A percentile compares a stretch with the other conserved stretches of the same genome.
Evolutionary conservation across 257 asterid species (phyloP).

Genomic region (Solanum infundibuliforme): DNA sequence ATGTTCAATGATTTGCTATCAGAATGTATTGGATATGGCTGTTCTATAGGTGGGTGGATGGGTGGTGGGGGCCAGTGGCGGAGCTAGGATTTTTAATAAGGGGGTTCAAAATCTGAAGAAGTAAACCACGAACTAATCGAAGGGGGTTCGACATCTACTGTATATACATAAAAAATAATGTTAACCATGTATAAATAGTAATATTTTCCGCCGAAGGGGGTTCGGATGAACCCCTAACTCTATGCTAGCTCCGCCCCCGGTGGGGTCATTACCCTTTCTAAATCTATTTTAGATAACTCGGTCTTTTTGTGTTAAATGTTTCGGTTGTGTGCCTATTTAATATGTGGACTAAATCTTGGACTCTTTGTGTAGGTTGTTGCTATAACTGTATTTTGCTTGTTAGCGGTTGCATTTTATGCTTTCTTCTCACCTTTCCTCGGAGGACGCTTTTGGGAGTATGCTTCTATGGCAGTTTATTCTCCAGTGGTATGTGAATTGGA

Average conservation of each 20-base stretch:
- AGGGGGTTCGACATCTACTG: no score
- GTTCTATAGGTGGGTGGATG: neutral
- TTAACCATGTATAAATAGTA: no score
- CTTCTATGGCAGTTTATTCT: constrained; percentile 62
- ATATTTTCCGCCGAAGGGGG: no score
- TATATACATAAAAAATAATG: no score
- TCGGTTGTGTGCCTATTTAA: neutral
- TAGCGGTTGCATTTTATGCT: constrained; percentile 90
- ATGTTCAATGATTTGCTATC: neutral
- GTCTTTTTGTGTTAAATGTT: neutral
- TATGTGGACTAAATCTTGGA: neutral
- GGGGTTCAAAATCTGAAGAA: no score
- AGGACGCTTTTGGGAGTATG: constrained; percentile 77
- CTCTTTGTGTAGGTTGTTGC: constrained; percentile 67
- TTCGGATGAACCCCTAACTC: no score
- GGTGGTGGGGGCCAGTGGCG: neutral
- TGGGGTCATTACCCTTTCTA: neutral
- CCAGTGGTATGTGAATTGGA: constrained; percentile 66
- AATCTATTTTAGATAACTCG: neutral
- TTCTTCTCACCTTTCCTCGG: constrained; percentile 97
- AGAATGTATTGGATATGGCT: neutral
- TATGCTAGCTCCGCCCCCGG: no score
- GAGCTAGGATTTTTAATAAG: no score
- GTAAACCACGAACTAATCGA: no score
- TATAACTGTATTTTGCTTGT: constrained; percentile 75